Conservation (phyloP, 352 stramenopile genomes). For the Plasmopara muralis region DNA sequence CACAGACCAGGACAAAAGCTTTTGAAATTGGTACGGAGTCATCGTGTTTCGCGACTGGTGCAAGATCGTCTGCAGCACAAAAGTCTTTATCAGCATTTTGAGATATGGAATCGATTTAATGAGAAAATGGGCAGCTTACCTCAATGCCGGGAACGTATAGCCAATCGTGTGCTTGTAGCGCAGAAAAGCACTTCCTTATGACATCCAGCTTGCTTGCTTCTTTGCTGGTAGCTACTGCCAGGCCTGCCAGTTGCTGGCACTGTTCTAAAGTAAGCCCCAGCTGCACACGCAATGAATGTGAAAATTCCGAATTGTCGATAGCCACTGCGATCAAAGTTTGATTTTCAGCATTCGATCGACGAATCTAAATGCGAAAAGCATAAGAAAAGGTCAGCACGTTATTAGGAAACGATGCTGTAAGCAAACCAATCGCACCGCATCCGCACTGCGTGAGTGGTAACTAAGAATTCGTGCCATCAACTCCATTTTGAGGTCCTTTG, state of each 20-base stretch:
- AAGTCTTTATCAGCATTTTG: conserved; percentile 1
- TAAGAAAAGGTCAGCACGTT: neutral
- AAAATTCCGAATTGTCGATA: conserved; percentile 56
- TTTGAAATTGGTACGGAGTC: conserved; percentile 75
- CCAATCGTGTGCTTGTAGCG: conserved; percentile 77
- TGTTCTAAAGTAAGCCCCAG: conserved; percentile 67
- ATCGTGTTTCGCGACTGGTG: conserved; percentile 77
- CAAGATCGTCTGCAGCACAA: conserved; percentile 45
- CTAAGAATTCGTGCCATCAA: conserved; percentile 69
- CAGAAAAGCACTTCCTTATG: conserved; percentile 84
- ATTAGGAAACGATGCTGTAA: neutral
- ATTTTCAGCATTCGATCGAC: conserved; percentile 75
- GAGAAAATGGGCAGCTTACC: conserved; percentile 22
- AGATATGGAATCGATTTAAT: neutral
- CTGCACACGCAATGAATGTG: conserved; percentile 40
- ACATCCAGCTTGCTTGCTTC: conserved; percentile 71
- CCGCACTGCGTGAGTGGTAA: conserved; percentile 69
- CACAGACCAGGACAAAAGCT: conserved; percentile 71
- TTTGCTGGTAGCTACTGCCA: conserved; percentile 43
- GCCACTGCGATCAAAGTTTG: conserved; percentile 64
- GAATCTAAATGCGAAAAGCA: conserved; percentile 37
- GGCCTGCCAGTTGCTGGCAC: conserved; percentile 43
- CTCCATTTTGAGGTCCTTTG: conserved; percentile 80
- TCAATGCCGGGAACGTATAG: conserved; percentile 80
- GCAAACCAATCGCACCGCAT: conserved; percentile 38